Evolutionary conservation across 257 asterid species (phyloP), one percentile per base, ranked within the genome.

Genomic region (Forsythia suspensa): DNA sequence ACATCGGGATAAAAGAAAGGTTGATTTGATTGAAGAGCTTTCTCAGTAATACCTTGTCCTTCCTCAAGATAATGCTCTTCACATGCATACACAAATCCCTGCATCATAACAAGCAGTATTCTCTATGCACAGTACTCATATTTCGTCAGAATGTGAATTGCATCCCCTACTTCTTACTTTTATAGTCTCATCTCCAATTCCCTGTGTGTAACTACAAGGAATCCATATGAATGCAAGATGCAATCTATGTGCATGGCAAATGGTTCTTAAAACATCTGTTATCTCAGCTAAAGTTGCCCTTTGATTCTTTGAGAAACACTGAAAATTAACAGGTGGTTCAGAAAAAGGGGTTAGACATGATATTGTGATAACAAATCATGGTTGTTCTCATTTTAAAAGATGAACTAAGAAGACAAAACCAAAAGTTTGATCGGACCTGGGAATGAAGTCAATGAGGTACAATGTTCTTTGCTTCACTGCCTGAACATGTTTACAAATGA

Each of bases 191-290:
- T 73, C 79, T 67, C 7, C 63, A 6, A 67, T 42, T 12, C 72
- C 88, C 63, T 80, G 78, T 2, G 72, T 13, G 24, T 85, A 74
- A 78, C 48, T 84, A 80, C 92, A 86, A 9, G 90, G 90, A 46
- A 92, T 85, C 98, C 97, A 94, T 71, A 95, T 89, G 70, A 86
- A 74, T 46, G 96, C 97, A 76, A 94, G 91, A 65, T 97, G 97
- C 68, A 94, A 75, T 16, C 79, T 81, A 81, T 94, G 92, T 57
- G 94, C 89, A 59, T 82, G 95, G 77, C 94, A 89, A 65, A 92
- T 83, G 8, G 87, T 84, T 69, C 88, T 82, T 70, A 92, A 76
- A 55, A 94, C 88, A 74, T 89, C 88, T 5, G 86, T 82, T 66
- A 92, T 88, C 79, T 94, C 98, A 29, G 86, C 82, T 81, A 92